Evolutionary conservation across 2,329 filamentous ascomycete species (phyloP).

Genomic region (Fusarium domesticum): DNA sequence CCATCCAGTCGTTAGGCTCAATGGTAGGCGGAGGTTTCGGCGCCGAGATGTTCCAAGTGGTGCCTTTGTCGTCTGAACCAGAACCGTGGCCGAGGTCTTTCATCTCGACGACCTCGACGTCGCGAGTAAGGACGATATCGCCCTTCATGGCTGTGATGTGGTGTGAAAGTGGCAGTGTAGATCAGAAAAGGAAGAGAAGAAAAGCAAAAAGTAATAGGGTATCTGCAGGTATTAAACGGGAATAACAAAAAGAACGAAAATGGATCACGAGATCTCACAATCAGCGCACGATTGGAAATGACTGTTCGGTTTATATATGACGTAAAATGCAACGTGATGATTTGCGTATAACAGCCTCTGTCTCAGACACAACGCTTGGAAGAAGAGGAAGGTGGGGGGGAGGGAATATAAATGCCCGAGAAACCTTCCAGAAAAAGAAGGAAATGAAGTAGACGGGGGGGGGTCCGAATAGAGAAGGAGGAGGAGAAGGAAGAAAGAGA

Average conservation of each 20-base stretch:
- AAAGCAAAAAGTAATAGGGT: background rate
- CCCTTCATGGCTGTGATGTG: conserved; percentile 12
- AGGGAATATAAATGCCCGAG: background rate
- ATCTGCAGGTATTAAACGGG: background rate
- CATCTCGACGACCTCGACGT: conserved; percentile 23
- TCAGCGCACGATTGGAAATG: background rate
- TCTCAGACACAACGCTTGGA: no score
- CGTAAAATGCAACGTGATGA: background rate
- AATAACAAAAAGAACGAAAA: background rate
- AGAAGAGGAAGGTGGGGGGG: background rate
- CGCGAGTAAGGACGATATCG: conserved; percentile 16
- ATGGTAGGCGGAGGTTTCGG: background rate
- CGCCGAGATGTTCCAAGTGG: conserved; percentile 11
- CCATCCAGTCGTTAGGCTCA: conserved; percentile 18
- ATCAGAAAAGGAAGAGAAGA: background rate
- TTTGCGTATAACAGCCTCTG: background rate
- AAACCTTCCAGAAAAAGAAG: background rate
- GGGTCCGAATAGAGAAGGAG: background rate
- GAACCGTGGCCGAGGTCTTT: conserved; percentile 4
- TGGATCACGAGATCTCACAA: background rate
- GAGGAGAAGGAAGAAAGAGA: background rate
- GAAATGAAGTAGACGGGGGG: background rate
- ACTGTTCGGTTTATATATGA: background rate
- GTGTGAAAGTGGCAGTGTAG: background rate
- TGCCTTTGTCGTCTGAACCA: conserved; percentile 8